Percentiles rank a stretch among this genome's conserved stretches.
Evolutionary conservation across 2,329 filamentous ascomycete species (phyloP).

Genomic region (Talaromyces sp.): DNA sequence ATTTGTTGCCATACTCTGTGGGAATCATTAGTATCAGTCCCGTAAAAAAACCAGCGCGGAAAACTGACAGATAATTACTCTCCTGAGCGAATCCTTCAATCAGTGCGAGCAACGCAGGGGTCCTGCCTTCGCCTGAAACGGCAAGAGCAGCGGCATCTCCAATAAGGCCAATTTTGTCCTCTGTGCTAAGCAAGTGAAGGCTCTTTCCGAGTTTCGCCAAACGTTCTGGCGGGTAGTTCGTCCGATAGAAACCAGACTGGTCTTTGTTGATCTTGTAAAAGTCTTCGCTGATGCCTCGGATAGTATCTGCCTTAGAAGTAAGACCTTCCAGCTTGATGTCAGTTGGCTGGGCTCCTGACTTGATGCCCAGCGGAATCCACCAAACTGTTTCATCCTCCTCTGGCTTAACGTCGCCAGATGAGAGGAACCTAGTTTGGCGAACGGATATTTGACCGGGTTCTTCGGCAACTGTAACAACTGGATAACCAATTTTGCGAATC

Average conservation of each 20-base stretch:
- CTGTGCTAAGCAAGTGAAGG: slow-evolving; percentile 69
- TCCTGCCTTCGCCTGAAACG: slow-evolving; percentile 79
- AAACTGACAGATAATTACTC: slow-evolving; percentile 66
- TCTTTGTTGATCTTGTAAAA: slow-evolving; percentile 96
- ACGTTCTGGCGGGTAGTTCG: slow-evolving; percentile 84
- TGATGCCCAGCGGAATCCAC: slow-evolving; percentile 90
- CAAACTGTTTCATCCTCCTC: slow-evolving; percentile 89
- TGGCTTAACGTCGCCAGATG: slow-evolving; percentile 82
- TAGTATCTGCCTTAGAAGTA: slow-evolving; percentile 70
- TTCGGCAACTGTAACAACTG: slow-evolving; percentile 81
- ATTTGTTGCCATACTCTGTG: slow-evolving; percentile 77
- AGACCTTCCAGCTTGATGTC: slow-evolving; percentile 65
- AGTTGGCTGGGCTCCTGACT: slow-evolving; percentile 65
- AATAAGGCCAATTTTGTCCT: slow-evolving; percentile 90
- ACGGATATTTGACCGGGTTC: slow-evolving; percentile 76
- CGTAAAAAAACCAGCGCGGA: not conserved
- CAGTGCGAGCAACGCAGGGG: slow-evolving; percentile 76
- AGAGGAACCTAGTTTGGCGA: slow-evolving; percentile 84
- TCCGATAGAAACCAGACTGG: slow-evolving; percentile 85
- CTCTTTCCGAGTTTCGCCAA: slow-evolving; percentile 75
- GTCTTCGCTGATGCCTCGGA: slow-evolving; percentile 63
- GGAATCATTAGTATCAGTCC: slow-evolving; percentile 20
- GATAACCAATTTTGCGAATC: slow-evolving; percentile 95
- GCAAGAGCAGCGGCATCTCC: slow-evolving; percentile 87
- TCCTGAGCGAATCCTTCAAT: slow-evolving; percentile 80